Percentiles rank a stretch among this genome's conserved stretches.
Evolutionary conservation across 1,139 yeast species (phyloP).

Genomic region (Casaregolazyma lundiana): DNA sequence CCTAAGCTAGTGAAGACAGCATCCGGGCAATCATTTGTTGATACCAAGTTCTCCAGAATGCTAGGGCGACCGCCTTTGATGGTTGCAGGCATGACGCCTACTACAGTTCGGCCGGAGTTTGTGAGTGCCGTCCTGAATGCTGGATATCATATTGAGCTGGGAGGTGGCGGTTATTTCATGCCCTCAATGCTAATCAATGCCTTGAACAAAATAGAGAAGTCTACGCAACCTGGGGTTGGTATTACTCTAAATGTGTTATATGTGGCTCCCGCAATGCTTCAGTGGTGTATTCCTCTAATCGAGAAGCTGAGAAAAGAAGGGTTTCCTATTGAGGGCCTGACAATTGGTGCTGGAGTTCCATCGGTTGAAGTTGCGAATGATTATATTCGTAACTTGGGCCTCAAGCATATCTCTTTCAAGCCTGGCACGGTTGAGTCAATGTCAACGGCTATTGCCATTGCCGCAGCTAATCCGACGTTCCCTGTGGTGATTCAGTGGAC

Average conservation of each 20-base stretch:
- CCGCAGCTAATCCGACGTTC: conserved; percentile 92
- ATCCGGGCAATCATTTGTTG: conserved; percentile 63
- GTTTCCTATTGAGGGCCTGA: conserved; percentile 90
- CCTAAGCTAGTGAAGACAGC: conserved; percentile 77
- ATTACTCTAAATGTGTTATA: conserved; percentile 88
- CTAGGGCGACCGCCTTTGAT: conserved; percentile 93
- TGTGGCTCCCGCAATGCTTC: conserved; percentile 95
- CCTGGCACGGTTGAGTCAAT: conserved; percentile 97
- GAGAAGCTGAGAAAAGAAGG: conserved; percentile 84
- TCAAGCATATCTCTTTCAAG: conserved; percentile 91
- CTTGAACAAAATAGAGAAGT: conserved; percentile 54
- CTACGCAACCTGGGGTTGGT: conserved; percentile 76
- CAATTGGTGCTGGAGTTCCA: conserved; percentile 99
- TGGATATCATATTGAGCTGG: conserved; percentile 95
- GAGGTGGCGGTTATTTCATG: conserved; percentile 96
- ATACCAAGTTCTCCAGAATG: conserved; percentile 88
- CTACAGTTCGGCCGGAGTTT: conserved; percentile 90
- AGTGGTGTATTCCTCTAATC: conserved; percentile 97
- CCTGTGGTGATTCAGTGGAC: conserved; percentile 99
- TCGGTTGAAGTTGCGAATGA: conserved; percentile 95
- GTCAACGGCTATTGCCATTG: conserved; percentile 78
- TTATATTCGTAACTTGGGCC: conserved; percentile 85
- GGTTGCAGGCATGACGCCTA: conserved; percentile 99
- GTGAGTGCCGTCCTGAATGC: conserved; percentile 91
- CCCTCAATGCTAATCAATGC: conserved; percentile 70